phyloP scores from a whole-genome alignment of 441 rosid species.

The Pelargonium cotyledonis region DNA sequence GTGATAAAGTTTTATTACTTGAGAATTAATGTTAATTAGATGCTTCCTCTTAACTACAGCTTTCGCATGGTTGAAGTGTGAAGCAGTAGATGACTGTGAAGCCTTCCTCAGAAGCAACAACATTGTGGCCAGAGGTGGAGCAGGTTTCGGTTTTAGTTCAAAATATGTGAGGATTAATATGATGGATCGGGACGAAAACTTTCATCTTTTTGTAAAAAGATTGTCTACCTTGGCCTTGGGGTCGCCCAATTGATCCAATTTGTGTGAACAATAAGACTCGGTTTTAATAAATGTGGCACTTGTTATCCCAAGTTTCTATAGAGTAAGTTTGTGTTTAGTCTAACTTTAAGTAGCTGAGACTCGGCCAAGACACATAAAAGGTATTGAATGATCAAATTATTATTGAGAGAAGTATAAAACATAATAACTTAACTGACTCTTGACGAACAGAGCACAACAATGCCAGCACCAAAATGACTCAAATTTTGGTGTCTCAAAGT shows the following conservation, averaged over 20 bases:
- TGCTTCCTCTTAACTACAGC: constrained; percentile 28
- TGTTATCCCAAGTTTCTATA: too few relatives aligned
- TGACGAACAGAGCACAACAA: too few relatives aligned
- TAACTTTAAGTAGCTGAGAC: too few relatives aligned
- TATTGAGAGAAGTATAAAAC: too few relatives aligned
- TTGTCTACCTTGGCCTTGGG: constrained; percentile 30
- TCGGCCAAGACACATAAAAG: too few relatives aligned
- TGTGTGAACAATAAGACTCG: neutral
- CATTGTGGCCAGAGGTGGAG: constrained; percentile 50
- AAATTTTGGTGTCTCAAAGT: too few relatives aligned
- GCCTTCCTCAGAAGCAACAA: constrained; percentile 38
- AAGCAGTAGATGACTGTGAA: constrained; percentile 42
- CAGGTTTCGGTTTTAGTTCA: constrained; percentile 44
- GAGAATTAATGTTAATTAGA: neutral
- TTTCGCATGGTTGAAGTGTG: constrained; percentile 73
- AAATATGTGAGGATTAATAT: constrained; percentile 58
- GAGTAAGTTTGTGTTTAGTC: too few relatives aligned
- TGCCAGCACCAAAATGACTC: too few relatives aligned
- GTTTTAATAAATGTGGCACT: too few relatives aligned
- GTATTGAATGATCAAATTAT: too few relatives aligned
- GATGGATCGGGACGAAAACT: constrained; percentile 51
- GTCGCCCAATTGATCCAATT: constrained; percentile 9
- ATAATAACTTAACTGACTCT: too few relatives aligned
- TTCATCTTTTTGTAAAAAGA: constrained; percentile 53
- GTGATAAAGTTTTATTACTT: neutral